Conservation (phyloP, 176 grass and related monocot species). For the Melocanna baccifera region DNA sequence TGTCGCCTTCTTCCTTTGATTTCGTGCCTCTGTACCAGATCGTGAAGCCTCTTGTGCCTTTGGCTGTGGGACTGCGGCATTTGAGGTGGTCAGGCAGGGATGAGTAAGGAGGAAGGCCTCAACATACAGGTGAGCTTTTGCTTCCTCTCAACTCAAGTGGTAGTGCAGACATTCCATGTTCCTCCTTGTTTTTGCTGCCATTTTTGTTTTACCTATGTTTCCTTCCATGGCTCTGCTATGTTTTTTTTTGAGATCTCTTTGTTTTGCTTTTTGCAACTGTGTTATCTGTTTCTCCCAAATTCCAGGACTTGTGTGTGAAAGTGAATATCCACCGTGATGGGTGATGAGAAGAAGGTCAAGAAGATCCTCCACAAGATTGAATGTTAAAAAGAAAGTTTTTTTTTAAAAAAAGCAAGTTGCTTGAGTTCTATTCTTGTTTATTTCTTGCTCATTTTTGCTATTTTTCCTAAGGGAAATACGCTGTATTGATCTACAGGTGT, state of each 20-base stretch:
- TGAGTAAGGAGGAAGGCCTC: constrained; percentile 59
- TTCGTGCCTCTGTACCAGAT: constrained; percentile 44
- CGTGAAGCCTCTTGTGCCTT: constrained; percentile 29
- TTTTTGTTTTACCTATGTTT: constrained; percentile 36
- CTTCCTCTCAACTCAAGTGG: constrained; percentile 8
- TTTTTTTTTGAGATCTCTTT: neutral
- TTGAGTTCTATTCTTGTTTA: neutral
- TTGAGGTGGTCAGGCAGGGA: constrained; percentile 31
- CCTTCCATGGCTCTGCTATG: neutral
- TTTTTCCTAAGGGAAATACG: neutral
- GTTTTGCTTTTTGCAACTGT: neutral
- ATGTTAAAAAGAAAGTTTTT: constrained; percentile 14
- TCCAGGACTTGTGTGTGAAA: constrained; percentile 65
- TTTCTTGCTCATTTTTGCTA: neutral
- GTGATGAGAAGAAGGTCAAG: constrained; percentile 67
- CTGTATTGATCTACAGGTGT: constrained; percentile 50
- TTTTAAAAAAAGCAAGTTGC: neutral
- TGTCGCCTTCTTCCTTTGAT: constrained; percentile 28
- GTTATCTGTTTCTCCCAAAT: constrained; percentile 16
- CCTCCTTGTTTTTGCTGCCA: constrained; percentile 17
- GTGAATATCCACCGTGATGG: constrained; percentile 72
- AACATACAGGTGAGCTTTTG: constrained; percentile 50
- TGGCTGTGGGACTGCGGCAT: neutral
- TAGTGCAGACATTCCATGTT: neutral
- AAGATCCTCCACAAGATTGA: constrained; percentile 74